Evolutionary conservation across 805 yeast species (phyloP).

Genomic region (Saccharomyces kudriavzevii): DNA sequence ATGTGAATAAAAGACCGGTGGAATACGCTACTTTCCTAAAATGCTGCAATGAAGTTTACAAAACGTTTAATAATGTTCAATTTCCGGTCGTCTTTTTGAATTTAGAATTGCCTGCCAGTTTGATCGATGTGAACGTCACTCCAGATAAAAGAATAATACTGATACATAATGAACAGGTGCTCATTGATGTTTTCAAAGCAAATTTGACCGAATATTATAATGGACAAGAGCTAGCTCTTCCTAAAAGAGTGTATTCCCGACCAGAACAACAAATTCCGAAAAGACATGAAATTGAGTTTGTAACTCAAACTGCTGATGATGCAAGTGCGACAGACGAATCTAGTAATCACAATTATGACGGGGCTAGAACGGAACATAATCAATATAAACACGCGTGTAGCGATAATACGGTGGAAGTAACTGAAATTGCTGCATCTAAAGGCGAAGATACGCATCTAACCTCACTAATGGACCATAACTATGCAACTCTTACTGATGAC

Average conservation of each 20-base stretch:
- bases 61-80: constrained; percentile 62
- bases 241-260: constrained; percentile 15
- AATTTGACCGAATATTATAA: constrained; percentile 43
- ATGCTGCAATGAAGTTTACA: constrained; percentile 66
- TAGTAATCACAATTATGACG: neutral
- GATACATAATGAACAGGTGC: constrained; percentile 54
- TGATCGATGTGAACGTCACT: constrained; percentile 78
- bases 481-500: neutral
- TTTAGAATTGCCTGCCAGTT: constrained; percentile 42
- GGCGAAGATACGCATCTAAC: neutral
- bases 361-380: neutral
- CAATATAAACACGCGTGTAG: neutral
- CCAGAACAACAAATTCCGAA: constrained; percentile 1
- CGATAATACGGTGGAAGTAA: neutral
- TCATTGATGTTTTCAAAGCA: constrained; percentile 50
- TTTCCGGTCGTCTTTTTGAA: constrained; percentile 63
- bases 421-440: neutral
- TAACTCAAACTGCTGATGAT: neutral
- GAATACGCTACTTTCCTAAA: constrained; percentile 45
- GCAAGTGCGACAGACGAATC: neutral
- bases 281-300: neutral
- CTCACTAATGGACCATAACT: neutral
- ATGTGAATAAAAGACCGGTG: constrained; percentile 71
- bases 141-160: constrained; percentile 80
- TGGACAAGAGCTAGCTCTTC: constrained; percentile 28